Evolutionary conservation across 495 filamentous ascomycete genomes (phyloP).

Genomic region (Hypoxylon subgilvum): DNA sequence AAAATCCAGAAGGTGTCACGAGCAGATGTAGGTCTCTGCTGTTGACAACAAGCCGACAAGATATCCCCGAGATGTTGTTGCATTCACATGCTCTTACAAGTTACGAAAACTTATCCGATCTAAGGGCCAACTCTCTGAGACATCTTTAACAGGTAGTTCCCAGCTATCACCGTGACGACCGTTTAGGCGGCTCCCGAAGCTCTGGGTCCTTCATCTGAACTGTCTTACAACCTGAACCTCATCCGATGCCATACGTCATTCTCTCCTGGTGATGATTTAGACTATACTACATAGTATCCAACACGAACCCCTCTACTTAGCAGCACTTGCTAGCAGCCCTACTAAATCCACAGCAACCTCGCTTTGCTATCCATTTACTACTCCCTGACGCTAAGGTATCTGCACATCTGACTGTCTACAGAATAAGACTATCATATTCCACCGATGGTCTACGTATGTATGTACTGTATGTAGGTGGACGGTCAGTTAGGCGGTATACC

Average conservation of each 20-base stretch:
- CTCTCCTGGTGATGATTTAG: conserved; percentile 3
- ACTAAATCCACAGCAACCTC: conserved; percentile 30
- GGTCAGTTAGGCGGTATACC: background rate
- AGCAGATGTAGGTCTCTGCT: conserved; percentile 1
- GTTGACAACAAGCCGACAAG: background rate
- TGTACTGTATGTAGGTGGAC: background rate
- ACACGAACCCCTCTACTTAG: conserved; percentile 14
- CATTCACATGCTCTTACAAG: conserved; percentile 5
- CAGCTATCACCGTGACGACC: background rate
- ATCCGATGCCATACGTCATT: conserved; percentile 4
- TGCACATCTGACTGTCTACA: too few relatives aligned
- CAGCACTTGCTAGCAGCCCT: conserved; percentile 11
- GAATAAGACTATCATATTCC: conserved; percentile 6
- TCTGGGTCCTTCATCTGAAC: conserved; percentile 10
- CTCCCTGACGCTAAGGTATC: conserved; percentile 21
- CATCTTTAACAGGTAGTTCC: background rate
- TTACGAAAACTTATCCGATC: background rate
- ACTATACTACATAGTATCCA: background rate
- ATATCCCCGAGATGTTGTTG: background rate
- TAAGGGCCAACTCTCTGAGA: conserved; percentile 9
- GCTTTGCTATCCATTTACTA: conserved; percentile 17
- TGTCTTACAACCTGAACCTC: conserved; percentile 9
- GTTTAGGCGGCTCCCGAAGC: background rate
- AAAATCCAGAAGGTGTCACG: conserved; percentile 10
- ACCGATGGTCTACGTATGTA: conserved; percentile 1